A percentile compares a stretch with the other conserved stretches of the same genome.
Evolutionary conservation across 768 basidiomycete species (phyloP).

Genomic region (Russula dissimulans): DNA sequence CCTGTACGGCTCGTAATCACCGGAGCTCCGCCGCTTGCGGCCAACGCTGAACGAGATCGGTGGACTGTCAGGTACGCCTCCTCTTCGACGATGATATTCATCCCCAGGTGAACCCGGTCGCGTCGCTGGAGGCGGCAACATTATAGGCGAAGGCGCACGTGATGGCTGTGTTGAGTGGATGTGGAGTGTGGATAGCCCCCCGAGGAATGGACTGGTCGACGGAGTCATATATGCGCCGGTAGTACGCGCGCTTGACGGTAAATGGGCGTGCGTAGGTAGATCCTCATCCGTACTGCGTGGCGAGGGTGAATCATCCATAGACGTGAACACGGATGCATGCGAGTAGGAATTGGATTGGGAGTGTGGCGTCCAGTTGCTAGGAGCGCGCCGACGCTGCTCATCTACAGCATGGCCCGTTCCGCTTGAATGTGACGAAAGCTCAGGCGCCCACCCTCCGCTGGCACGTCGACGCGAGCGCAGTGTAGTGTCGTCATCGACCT

Average conservation of each 20-base stretch:
- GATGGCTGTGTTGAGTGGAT: constrained; percentile 63
- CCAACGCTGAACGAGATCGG: constrained; percentile 23
- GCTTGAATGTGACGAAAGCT: constrained; percentile 24
- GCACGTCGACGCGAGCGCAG: constrained; percentile 29
- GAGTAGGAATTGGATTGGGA: constrained; percentile 28
- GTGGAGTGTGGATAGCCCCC: constrained; percentile 64
- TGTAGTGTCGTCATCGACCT: constrained; percentile 33
- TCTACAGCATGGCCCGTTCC: constrained; percentile 27
- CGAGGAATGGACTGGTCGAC: constrained; percentile 73
- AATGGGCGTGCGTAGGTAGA: constrained; percentile 26
- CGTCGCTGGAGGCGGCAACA: constrained; percentile 45
- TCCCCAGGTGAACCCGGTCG: constrained; percentile 31
- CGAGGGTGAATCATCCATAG: constrained; percentile 53
- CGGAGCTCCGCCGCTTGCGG: constrained; percentile 25
- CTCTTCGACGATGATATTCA: constrained; percentile 21
- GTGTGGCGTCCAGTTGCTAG: constrained; percentile 2
- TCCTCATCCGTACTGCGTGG: constrained; percentile 62
- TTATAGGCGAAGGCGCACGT: constrained; percentile 63
- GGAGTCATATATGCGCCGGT: constrained; percentile 40
- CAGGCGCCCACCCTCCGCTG: constrained; percentile 18
- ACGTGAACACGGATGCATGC: constrained; percentile 16
- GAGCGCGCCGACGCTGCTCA: constrained; percentile 25
- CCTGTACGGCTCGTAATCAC: constrained; percentile 22
- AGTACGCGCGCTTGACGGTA: constrained; percentile 20
- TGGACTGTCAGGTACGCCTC: constrained; percentile 31